These are phyloP conservation scores for Cadophora malorum DNA, from an alignment of 2,329 filamentous ascomycete genomes.

Conservation along the genomic window DNA sequence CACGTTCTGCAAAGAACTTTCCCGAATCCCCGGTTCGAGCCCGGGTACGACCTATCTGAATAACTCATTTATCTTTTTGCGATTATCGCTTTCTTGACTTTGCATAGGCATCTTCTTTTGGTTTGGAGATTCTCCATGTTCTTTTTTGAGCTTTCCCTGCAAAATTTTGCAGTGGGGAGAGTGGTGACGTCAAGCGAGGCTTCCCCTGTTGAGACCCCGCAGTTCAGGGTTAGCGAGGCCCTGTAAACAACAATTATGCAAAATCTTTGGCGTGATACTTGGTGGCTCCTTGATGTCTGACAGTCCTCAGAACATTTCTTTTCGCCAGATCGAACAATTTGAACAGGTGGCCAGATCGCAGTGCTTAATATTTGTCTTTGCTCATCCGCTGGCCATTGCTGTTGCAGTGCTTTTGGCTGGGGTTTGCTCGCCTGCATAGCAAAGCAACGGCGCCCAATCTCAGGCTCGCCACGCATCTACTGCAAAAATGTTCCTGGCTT, in stretches of 20 bases:
- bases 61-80: background rate
- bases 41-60: constrained; percentile 13
- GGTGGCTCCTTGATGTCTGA: background rate
- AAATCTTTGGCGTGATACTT: background rate
- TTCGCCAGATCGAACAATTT: background rate
- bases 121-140: background rate
- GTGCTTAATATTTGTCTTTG: no score
- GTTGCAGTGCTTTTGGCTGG: background rate
- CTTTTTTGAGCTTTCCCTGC: background rate
- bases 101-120: background rate
- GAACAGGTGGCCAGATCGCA: no score
- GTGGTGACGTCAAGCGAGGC: constrained; percentile 8
- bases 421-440: background rate
- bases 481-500: background rate
- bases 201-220: constrained; percentile 5
- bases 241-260: background rate
- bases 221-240: background rate
- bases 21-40: constrained; percentile 18
- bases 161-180: constrained; percentile 11
- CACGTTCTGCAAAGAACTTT: background rate
- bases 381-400: background rate
- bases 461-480: no score
- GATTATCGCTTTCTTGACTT: background rate
- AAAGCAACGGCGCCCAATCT: no score
- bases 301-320: background rate